phyloP scores from a whole-genome alignment of 345 rosid species.

The Cardamine occulta region DNA sequence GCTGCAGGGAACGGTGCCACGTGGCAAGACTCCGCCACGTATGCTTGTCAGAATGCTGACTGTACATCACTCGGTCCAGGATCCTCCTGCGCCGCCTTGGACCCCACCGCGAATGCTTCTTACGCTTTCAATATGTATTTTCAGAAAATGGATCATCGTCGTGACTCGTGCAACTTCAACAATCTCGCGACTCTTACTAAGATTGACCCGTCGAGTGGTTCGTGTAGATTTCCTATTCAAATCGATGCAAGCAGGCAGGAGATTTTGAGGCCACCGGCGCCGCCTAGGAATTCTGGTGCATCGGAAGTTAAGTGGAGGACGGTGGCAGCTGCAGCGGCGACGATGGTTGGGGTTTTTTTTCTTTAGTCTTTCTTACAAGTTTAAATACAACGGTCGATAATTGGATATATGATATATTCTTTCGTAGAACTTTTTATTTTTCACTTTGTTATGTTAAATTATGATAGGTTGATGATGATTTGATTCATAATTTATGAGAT shows the following conservation, averaged over 20 bases:
- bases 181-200: slow-evolving; percentile 46
- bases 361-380: not conserved
- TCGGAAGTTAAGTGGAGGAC: not conserved
- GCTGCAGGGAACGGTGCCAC: slow-evolving; percentile 36
- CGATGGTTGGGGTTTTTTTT: not conserved
- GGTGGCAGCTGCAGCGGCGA: slow-evolving; percentile 3
- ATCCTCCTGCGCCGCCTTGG: slow-evolving; percentile 58
- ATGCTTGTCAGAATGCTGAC: slow-evolving; percentile 71
- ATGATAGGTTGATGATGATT: not conserved
- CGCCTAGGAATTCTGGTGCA: slow-evolving; percentile 35
- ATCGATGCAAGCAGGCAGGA: slow-evolving; percentile 56
- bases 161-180: slow-evolving; percentile 55
- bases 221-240: slow-evolving; percentile 68
- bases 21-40: slow-evolving; percentile 23
- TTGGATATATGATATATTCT: not conserved
- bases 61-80: slow-evolving; percentile 71
- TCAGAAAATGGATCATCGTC: slow-evolving; percentile 68
- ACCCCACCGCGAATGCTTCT: slow-evolving; percentile 60
- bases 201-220: slow-evolving; percentile 56
- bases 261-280: slow-evolving; percentile 23
- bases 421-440: not conserved
- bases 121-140: slow-evolving; percentile 78
- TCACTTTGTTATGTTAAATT: not conserved
- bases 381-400: slow-evolving; percentile 3
- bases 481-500: not conserved